phyloP scores from a whole-genome alignment of 2,329 filamentous ascomycete species.

The Colletotrichum lupini region DNA sequence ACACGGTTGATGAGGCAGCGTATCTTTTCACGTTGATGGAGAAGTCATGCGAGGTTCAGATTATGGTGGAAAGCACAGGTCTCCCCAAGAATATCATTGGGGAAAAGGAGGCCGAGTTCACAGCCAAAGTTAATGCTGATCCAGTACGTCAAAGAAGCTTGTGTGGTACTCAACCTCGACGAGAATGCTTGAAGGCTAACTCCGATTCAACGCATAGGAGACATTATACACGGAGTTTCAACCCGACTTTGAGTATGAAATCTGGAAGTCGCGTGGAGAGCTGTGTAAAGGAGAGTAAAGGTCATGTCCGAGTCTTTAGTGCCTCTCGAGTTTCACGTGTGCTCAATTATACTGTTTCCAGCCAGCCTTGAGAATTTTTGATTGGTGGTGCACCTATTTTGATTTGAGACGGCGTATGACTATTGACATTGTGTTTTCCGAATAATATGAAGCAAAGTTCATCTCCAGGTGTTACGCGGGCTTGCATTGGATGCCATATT shows the following conservation, averaged over 20 bases:
- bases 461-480: too few species aligned
- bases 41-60: conserved; percentile 46
- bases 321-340: too few species aligned
- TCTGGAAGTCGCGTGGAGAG: conserved; percentile 44
- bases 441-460: too few species aligned
- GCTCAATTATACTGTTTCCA: too few species aligned
- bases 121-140: conserved; percentile 46
- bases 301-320: background rate
- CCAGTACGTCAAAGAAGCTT: conserved; percentile 37
- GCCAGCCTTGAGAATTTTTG: too few species aligned
- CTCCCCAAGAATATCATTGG: conserved; percentile 43
- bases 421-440: too few species aligned
- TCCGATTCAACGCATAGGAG: conserved; percentile 36
- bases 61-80: conserved; percentile 44
- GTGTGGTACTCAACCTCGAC: background rate
- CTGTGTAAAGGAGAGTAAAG: background rate
- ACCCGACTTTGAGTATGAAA: conserved; percentile 47
- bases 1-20: conserved; percentile 74
- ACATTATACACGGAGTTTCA: conserved; percentile 48
- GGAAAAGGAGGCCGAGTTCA: conserved; percentile 53
- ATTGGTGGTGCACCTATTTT: too few species aligned
- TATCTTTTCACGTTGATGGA: conserved; percentile 64
- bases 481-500: too few species aligned
- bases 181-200: background rate
- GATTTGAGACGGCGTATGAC: too few species aligned